Conservation (phyloP, 208 protist genomes). For the Trypanosomatidae sp. region DNA sequence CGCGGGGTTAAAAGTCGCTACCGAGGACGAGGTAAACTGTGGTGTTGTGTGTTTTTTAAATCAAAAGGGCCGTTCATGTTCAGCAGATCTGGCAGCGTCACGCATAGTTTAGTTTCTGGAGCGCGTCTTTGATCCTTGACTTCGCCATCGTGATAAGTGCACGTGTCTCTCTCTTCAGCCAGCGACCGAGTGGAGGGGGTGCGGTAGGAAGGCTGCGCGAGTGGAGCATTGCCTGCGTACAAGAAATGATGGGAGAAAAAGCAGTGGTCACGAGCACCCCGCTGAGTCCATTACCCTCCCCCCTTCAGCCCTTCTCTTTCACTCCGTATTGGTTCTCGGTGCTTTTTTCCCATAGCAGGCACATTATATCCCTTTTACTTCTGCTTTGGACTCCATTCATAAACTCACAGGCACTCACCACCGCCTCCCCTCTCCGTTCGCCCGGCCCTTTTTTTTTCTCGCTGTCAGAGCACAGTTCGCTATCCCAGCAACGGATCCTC, state of each 20-base stretch:
- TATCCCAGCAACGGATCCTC: background rate
- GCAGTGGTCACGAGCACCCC: background rate
- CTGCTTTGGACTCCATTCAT: background rate
- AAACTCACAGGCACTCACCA: background rate
- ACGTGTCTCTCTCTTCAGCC: background rate
- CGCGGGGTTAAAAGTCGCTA: constrained; percentile 4
- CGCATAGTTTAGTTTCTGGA: background rate
- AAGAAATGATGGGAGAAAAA: background rate
- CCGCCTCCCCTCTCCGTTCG: background rate
- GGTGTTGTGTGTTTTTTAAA: background rate
- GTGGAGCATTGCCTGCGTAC: constrained; percentile 1
- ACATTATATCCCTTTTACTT: background rate
- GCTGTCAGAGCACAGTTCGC: background rate
- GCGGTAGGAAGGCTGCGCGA: background rate
- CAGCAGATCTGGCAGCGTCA: background rate
- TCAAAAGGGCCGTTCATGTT: background rate
- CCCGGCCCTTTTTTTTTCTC: background rate
- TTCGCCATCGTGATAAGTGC: background rate
- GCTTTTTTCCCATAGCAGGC: background rate
- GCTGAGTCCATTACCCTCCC: background rate
- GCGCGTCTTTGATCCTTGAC: background rate
- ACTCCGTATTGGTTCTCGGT: background rate
- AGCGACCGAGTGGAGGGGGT: background rate
- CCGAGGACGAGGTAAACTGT: background rate
- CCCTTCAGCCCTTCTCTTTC: background rate